phyloP scores from a whole-genome alignment of 2,329 filamentous ascomycete genomes.

The Didymosphaeria variabile region DNA sequence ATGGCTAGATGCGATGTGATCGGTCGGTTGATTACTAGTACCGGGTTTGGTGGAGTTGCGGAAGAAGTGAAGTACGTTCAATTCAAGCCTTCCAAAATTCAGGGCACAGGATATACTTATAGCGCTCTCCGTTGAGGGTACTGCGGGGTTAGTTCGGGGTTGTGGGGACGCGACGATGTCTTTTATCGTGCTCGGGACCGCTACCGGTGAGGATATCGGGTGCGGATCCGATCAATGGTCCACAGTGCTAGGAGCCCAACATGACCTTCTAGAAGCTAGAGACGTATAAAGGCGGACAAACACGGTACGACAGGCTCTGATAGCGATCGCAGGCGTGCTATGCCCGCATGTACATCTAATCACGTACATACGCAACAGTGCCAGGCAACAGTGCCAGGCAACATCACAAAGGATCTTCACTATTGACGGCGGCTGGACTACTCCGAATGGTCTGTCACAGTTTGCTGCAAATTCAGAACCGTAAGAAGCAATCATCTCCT shows the following conservation, averaged over 20 bases:
- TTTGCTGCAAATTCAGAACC: neutral
- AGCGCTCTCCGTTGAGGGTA: neutral
- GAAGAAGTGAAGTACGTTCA: neutral
- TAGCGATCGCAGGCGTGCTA: no score
- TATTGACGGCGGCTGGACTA: neutral
- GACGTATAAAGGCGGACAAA: no score
- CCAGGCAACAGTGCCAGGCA: neutral
- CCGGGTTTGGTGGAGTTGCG: neutral
- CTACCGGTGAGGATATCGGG: neutral
- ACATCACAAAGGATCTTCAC: neutral
- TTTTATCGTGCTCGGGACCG: neutral
- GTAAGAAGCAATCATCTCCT: neutral
- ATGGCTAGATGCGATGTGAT: neutral
- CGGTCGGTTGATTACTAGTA: neutral
- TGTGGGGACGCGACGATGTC: neutral
- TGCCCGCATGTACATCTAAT: no score
- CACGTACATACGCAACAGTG: no score
- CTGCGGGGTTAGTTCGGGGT: neutral
- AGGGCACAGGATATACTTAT: neutral
- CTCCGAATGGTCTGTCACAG: neutral
- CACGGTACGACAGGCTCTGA: no score
- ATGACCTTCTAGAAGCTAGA: neutral
- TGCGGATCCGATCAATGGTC: neutral
- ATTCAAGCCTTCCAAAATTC: neutral
- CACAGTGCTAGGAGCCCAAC: neutral